Evolutionary conservation across 2,329 filamentous ascomycete species (phyloP).

Genomic region (Mollisia scopiformis): DNA sequence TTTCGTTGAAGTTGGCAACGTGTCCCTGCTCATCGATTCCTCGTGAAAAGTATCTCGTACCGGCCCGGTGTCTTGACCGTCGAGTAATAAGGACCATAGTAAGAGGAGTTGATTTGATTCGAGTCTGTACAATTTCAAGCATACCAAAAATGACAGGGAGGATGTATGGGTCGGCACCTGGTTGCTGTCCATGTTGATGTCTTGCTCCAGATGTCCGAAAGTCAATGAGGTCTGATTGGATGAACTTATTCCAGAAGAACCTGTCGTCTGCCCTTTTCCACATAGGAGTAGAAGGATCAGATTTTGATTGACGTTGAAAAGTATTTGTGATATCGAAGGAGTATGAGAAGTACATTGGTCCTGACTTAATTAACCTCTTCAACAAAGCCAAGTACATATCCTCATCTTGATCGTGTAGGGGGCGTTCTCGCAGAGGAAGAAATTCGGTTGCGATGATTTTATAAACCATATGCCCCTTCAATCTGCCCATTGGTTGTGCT

Average conservation of each 20-base stretch:
- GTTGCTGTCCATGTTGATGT: conserved; percentile 69
- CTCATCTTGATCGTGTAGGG: conserved; percentile 90
- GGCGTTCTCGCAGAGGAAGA: conserved; percentile 88
- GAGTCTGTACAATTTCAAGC: conserved; percentile 86
- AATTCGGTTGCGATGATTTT: conserved; percentile 90
- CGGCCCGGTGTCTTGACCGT: conserved; percentile 83
- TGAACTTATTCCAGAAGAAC: conserved; percentile 98
- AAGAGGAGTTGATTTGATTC: conserved; percentile 80
- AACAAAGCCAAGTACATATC: conserved; percentile 86
- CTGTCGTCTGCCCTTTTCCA: conserved; percentile 95
- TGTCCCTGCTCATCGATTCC: conserved; percentile 92
- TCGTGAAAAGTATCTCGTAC: conserved; percentile 92
- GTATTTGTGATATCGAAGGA: conserved; percentile 95
- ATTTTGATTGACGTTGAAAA: conserved; percentile 89
- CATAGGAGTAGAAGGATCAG: conserved; percentile 71
- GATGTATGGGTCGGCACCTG: conserved; percentile 86
- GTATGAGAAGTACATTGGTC: conserved; percentile 98
- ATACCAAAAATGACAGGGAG: conserved; percentile 96
- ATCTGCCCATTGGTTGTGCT: conserved; percentile 83
- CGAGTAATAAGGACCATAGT: conserved; percentile 88
- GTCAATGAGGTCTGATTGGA: conserved; percentile 89
- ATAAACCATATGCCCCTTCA: conserved; percentile 97
- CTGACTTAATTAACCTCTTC: conserved; percentile 78
- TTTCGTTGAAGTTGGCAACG: conserved; percentile 99
- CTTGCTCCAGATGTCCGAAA: conserved; percentile 70